Evolutionary conservation across 768 basidiomycete species (phyloP).

Genomic region (Roridomyces roridus): DNA sequence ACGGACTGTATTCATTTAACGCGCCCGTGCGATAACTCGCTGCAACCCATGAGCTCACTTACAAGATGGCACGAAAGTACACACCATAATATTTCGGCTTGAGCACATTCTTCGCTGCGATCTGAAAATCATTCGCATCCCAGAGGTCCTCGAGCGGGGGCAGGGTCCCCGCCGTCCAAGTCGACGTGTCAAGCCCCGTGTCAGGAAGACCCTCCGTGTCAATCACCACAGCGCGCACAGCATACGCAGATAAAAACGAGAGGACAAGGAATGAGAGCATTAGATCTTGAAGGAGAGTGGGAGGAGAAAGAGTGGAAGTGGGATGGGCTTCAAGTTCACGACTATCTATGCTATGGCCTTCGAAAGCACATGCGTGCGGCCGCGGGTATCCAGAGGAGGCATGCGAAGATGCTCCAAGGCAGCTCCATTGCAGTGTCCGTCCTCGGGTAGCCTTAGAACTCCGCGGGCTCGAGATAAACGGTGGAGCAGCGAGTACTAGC

Average conservation of each 20-base stretch:
- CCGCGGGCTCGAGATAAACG: too few species aligned
- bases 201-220: conserved; percentile 36
- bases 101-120: conserved; percentile 32
- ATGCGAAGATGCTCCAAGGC: too few species aligned
- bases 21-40: conserved; percentile 30
- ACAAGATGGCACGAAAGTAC: too few species aligned
- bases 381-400: too few species aligned
- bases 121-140: conserved; percentile 32
- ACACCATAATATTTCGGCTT: conserved; percentile 25
- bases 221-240: conserved; percentile 21
- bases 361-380: too few species aligned
- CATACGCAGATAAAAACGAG: conserved; percentile 6
- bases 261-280: conserved; percentile 10
- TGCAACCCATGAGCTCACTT: too few species aligned
- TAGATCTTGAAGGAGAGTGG: background rate
- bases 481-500: too few species aligned
- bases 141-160: conserved; percentile 31
- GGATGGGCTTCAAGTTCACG: too few species aligned
- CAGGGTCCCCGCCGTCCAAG: conserved; percentile 28
- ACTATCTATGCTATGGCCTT: too few species aligned
- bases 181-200: conserved; percentile 31
- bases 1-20: conserved; percentile 29
- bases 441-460: too few species aligned
- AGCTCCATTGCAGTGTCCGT: too few species aligned
- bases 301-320: too few species aligned